These are phyloP conservation scores for Solanum virginianum DNA, from an alignment of 257 asterid species.

Conservation along the genomic window DNA sequence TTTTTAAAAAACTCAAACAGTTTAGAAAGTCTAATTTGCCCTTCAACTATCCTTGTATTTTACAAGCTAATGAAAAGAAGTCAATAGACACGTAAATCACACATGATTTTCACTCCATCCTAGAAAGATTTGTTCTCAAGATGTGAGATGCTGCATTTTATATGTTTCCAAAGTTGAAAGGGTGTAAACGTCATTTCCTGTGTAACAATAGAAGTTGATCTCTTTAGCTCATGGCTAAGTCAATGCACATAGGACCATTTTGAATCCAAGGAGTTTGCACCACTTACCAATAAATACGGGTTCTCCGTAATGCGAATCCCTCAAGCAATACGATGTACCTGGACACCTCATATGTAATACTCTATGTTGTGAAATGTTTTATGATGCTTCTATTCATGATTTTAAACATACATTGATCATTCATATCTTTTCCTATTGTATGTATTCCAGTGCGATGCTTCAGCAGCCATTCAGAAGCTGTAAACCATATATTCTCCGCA, in stretches of 20 bases:
- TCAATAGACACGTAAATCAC: background rate
- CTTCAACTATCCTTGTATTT: background rate
- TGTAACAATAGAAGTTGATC: background rate
- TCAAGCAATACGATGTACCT: slow-evolving; percentile 22
- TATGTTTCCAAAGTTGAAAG: background rate
- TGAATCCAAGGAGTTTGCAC: background rate
- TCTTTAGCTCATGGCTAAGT: background rate
- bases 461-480: background rate
- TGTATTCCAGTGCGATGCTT: slow-evolving; percentile 13
- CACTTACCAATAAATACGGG: background rate
- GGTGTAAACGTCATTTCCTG: background rate
- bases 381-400: too few relatives aligned
- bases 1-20: background rate
- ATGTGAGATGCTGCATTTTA: background rate
- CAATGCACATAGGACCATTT: background rate
- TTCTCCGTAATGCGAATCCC: background rate
- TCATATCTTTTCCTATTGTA: too few relatives aligned
- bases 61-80: background rate
- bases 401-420: too few relatives aligned
- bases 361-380: too few relatives aligned
- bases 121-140: background rate
- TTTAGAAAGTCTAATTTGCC: background rate
- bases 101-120: background rate
- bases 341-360: slow-evolving; percentile 9
- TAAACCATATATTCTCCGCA: slow-evolving; percentile 11